These are phyloP conservation scores for Candida qinlingensis DNA, from an alignment of 805 yeast species.

Conservation along the genomic window DNA sequence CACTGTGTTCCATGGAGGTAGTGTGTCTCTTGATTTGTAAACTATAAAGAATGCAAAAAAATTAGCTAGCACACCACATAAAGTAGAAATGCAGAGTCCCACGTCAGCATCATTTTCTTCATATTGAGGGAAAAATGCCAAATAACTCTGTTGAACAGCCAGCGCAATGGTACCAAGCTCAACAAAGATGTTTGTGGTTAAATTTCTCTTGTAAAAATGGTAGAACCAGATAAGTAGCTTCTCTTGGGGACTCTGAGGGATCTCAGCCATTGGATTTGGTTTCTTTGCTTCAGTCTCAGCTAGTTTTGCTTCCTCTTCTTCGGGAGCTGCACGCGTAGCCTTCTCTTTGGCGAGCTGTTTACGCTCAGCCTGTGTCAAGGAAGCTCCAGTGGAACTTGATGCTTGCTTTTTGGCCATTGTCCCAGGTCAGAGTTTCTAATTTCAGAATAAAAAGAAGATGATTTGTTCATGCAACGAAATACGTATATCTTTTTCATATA, in stretches of 20 bases:
- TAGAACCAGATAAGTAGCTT: constrained; percentile 15
- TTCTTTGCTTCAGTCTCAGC: background rate
- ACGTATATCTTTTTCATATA: too few species aligned
- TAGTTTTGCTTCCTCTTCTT: background rate
- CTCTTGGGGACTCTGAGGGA: constrained; percentile 20
- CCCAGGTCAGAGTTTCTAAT: too few species aligned
- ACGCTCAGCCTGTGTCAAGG: constrained; percentile 21
- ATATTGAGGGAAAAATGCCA: constrained; percentile 8
- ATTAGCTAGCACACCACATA: constrained; percentile 21
- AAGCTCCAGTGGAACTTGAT: constrained; percentile 12
- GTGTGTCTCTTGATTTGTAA: constrained; percentile 4
- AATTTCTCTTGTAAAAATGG: constrained; percentile 13
- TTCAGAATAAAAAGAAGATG: too few species aligned
- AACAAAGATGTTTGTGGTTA: constrained; percentile 21
- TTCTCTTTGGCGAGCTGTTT: constrained; percentile 7
- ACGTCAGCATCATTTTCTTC: constrained; percentile 13
- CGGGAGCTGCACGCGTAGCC: constrained; percentile 2
- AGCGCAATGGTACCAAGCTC: constrained; percentile 24
- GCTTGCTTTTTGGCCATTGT: constrained; percentile 7
- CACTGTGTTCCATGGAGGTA: constrained; percentile 30
- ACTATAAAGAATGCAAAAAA: constrained; percentile 19
- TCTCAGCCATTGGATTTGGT: background rate
- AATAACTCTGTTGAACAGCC: constrained; percentile 19
- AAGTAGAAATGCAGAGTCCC: constrained; percentile 19
- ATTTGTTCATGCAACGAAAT: too few species aligned